Evolutionary conservation across 768 basidiomycete genomes (phyloP).

Genomic region (Boletus insuetus): DNA sequence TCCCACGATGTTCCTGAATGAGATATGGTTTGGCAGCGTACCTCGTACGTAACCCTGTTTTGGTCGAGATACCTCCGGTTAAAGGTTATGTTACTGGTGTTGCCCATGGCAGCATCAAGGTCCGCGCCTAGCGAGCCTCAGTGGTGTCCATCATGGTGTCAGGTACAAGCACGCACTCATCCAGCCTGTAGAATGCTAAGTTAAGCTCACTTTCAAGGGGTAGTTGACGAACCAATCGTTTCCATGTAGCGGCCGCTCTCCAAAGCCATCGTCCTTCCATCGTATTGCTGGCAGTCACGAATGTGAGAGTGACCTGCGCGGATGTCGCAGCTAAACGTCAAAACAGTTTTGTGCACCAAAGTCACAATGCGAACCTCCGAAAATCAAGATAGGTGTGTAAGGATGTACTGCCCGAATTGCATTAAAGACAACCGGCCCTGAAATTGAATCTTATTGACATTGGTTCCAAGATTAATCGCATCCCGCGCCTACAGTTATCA

Average conservation of each 20-base stretch:
- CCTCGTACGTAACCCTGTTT: conserved; percentile 74
- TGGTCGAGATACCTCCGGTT: conserved; percentile 75
- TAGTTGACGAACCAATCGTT: conserved; percentile 61
- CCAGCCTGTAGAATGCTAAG: conserved; percentile 40
- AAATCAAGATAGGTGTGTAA: conserved; percentile 74
- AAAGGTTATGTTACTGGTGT: conserved; percentile 54
- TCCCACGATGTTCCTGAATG: background rate
- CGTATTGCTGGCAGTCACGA: conserved; percentile 28
- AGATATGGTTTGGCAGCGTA: conserved; percentile 24
- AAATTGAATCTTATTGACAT: background rate
- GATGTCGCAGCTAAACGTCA: background rate
- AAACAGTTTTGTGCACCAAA: background rate
- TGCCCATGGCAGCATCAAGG: conserved; percentile 37
- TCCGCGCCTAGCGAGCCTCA: conserved; percentile 41
- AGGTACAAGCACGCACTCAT: conserved; percentile 45
- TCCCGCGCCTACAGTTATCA: conserved; percentile 57
- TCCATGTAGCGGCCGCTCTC: conserved; percentile 92
- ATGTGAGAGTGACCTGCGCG: conserved; percentile 48
- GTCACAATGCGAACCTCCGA: conserved; percentile 52
- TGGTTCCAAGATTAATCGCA: background rate
- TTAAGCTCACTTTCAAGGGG: background rate
- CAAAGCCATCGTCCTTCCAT: conserved; percentile 38
- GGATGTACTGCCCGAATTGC: conserved; percentile 74
- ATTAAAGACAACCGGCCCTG: conserved; percentile 71
- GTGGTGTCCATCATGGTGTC: background rate